Evolutionary conservation across 192 early-diverging fungal species (phyloP), one percentile per base, ranked within the genome.

Genomic region (Umbelopsis ramanniana): DNA sequence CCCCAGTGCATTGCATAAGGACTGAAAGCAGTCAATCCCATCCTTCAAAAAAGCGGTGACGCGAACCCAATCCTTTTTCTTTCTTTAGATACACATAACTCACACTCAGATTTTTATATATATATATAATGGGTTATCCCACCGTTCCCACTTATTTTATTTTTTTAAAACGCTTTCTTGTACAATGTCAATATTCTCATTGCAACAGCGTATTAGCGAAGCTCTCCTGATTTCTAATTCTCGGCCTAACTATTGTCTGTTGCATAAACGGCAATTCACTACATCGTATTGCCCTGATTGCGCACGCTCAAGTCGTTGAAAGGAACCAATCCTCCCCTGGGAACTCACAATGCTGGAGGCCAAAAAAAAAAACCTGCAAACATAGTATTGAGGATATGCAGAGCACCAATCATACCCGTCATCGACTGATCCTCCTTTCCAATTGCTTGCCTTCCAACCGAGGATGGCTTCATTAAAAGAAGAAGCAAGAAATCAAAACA

Each of bases 211-310:
- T 63, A n/a, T 29, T 33, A 8, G 29, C 3, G 24, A 63, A 37
- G 2, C 19, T 37, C 11, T 50, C 0, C 6, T 50, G 6, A 17
- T 11, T 35, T 35, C 33, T 1, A 63, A 63, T 5, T 6, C 57
- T 37, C 33, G 33, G 6, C 29, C 3, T 17, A 77, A 52, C 67
- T 77, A 77, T 46, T 77, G 76, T 12, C 35, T 77, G 21, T 21
- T 72, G 24, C 76, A 77, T 69, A n/a, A 54, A 55, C 37, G 22
- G 14, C 69, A 77, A 50, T 77, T 68, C 60, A 53, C 68, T 66
- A 77, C 76, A 4, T 68, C 63, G 23, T 77, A 72, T 71, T 77
- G 76, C 55, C 76, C 76, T 22, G 69, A 72, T 22, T 77, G 76
- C 70, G 74, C 57, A 29, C 57, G 57, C 12, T n/a, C 57, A 29